phyloP scores from a whole-genome alignment of 148 eudicot species.

The Silene latifolia region DNA sequence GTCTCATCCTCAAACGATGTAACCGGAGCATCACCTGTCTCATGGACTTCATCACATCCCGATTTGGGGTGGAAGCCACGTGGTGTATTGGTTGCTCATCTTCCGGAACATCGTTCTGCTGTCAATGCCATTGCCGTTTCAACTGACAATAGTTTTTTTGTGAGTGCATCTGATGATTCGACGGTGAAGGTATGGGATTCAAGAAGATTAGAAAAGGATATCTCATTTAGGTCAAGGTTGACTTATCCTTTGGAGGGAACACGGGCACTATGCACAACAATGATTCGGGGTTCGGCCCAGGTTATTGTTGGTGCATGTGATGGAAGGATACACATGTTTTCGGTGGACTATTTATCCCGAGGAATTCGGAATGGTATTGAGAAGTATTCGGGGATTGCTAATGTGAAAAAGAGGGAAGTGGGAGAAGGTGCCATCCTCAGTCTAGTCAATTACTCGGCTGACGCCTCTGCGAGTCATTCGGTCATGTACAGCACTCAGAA shows the following conservation, averaged over 20 bases:
- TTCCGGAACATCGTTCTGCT: conserved; percentile 94
- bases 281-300: conserved; percentile 79
- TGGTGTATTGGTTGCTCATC: conserved; percentile 96
- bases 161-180: conserved; percentile 96
- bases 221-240: conserved; percentile 88
- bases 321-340: conserved; percentile 80
- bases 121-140: conserved; percentile 91
- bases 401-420: conserved; percentile 61
- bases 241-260: conserved; percentile 89
- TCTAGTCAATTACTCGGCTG: conserved; percentile 66
- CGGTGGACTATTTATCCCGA: conserved; percentile 81
- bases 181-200: conserved; percentile 98
- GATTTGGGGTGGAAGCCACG: conserved; percentile 99
- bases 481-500: conserved; percentile 87
- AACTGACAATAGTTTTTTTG: conserved; percentile 78
- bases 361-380: conserved; percentile 87
- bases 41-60: conserved; percentile 56
- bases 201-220: conserved; percentile 89
- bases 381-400: conserved; percentile 88
- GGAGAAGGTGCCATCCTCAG: conserved; percentile 86
- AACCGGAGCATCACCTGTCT: conserved; percentile 48
- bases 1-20: conserved; percentile 46
- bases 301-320: conserved; percentile 85
- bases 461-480: conserved; percentile 53
- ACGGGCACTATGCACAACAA: conserved; percentile 68